Conservation (phyloP, 2,329 filamentous ascomycete genomes). For the Scedosporium dehoogii region DNA sequence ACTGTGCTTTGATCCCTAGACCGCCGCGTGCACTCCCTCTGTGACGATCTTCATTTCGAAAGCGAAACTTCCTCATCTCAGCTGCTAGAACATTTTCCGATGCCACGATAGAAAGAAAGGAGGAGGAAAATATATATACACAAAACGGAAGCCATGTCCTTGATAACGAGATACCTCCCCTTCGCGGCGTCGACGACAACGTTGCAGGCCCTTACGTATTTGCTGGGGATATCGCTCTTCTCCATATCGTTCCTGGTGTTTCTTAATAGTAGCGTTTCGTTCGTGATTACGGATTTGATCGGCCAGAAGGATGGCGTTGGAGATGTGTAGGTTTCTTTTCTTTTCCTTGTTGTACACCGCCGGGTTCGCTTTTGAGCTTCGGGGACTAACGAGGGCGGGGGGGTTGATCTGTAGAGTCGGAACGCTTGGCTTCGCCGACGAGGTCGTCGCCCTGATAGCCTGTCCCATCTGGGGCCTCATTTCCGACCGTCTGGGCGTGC, state of each 20-base stretch:
- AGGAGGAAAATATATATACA: background rate
- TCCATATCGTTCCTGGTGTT: slow-evolving; percentile 86
- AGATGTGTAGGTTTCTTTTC: slow-evolving; percentile 36
- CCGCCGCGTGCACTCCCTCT: no score
- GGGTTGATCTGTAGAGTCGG: slow-evolving; percentile 42
- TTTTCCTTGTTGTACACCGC: background rate
- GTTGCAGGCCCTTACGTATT: slow-evolving; percentile 60
- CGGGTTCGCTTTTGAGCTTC: background rate
- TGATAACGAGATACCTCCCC: slow-evolving; percentile 38
- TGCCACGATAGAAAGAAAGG: background rate
- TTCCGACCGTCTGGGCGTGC: slow-evolving; percentile 67
- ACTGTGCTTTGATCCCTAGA: no score
- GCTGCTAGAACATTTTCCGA: background rate
- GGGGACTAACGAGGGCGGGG: background rate
- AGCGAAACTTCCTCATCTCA: no score
- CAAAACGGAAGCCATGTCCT: slow-evolving; percentile 18
- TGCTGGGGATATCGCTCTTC: slow-evolving; percentile 74
- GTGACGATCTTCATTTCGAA: no score
- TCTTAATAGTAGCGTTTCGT: slow-evolving; percentile 74
- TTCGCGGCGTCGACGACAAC: slow-evolving; percentile 51
- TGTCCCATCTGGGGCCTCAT: slow-evolving; percentile 72
- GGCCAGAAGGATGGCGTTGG: slow-evolving; percentile 64
- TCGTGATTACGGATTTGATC: slow-evolving; percentile 75
- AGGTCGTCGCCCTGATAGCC: slow-evolving; percentile 70
- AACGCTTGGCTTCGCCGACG: slow-evolving; percentile 76